Percentiles rank a stretch among this genome's conserved stretches.
phyloP scores from a whole-genome alignment of 179 eudicot genomes.

The Beta corolliflora region DNA sequence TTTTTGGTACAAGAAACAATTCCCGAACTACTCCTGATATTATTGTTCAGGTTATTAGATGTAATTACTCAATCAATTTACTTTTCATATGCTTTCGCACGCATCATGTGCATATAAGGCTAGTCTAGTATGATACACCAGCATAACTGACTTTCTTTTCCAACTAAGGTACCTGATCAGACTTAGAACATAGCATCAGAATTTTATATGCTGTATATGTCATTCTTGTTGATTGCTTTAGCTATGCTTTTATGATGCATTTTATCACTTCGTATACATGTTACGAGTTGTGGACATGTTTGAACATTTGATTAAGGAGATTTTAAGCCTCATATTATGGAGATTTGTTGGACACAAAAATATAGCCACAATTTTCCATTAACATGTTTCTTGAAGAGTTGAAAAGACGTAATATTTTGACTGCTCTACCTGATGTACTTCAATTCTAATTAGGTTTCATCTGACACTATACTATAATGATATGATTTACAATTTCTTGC shows the following conservation, averaged over 20 bases:
- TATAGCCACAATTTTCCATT: neutral
- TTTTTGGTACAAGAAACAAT: too few species aligned
- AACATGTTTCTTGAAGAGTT: neutral
- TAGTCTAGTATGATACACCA: neutral
- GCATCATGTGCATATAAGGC: too few species aligned
- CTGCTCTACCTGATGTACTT: neutral
- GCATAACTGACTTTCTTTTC: neutral
- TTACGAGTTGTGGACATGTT: neutral
- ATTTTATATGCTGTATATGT: neutral
- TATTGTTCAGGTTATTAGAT: too few species aligned
- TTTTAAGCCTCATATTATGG: neutral
- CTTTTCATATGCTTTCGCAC: too few species aligned
- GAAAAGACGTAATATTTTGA: neutral
- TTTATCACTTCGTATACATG: neutral
- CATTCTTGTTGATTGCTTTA: neutral
- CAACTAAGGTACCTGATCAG: neutral
- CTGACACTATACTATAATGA: neutral
- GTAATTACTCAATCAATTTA: too few species aligned
- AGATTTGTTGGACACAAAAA: neutral
- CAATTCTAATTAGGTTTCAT: neutral
- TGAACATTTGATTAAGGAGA: neutral
- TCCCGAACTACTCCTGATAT: too few species aligned
- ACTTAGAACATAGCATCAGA: neutral
- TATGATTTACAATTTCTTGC: constrained; percentile 13
- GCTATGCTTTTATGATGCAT: neutral